Conservation (phyloP, 2,329 filamentous ascomycete species). For the Chaetomiaceae sp. region DNA sequence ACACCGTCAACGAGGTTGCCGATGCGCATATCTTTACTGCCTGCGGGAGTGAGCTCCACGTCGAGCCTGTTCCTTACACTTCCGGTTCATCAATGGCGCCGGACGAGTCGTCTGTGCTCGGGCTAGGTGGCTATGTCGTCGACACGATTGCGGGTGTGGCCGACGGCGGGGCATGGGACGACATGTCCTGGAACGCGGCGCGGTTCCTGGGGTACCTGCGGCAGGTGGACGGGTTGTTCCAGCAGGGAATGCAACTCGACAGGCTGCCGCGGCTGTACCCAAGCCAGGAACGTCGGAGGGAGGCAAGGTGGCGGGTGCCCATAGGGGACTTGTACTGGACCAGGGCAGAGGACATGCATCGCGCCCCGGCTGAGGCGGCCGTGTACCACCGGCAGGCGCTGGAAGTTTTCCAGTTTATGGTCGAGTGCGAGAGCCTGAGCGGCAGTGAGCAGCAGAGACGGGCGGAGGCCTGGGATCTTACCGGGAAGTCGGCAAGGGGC, state of each 20-base stretch:
- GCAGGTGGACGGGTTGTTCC: not conserved
- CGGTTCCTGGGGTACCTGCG: not conserved
- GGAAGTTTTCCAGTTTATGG: not conserved
- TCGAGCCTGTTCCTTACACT: too few species aligned
- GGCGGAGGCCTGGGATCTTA: not conserved
- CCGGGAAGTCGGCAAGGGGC: not conserved
- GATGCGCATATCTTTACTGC: slow-evolving; percentile 8
- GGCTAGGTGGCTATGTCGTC: slow-evolving; percentile 10
- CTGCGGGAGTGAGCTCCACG: not conserved
- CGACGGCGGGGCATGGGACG: not conserved
- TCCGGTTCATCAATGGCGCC: too few species aligned
- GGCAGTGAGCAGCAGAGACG: not conserved
- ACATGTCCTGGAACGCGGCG: not conserved
- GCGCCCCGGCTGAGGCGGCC: not conserved
- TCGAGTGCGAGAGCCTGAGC: not conserved
- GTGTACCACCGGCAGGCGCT: not conserved
- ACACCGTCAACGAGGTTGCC: not conserved
- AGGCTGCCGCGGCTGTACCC: not conserved
- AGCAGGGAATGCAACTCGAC: not conserved
- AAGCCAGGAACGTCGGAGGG: not conserved
- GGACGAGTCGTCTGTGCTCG: not conserved
- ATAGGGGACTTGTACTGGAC: slow-evolving; percentile 15
- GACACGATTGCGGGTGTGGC: slow-evolving; percentile 4
- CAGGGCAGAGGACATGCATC: not conserved
- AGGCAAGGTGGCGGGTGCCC: slow-evolving; percentile 12